Base-by-base conservation (phyloP, 2,329 filamentous ascomycete genomes). In the Myriosclerotinia scirpicola region DNA sequence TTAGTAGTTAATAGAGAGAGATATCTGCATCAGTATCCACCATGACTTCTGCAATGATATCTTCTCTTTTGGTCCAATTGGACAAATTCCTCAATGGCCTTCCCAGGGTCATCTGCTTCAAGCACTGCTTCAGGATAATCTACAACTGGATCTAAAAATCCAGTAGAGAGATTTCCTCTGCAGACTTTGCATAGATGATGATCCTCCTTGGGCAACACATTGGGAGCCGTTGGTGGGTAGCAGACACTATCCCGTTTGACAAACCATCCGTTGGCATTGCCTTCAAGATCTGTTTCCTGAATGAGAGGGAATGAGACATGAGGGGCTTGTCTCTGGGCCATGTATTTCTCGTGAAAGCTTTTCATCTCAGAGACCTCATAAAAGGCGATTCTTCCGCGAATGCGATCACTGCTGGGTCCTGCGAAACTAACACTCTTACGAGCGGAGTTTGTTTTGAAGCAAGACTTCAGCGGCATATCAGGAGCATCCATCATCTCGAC, bases 1-100 rank as follows among this genome's bases (percentile, higher is more conserved):
- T 65, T 54, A 65, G 64, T 65, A 60, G 22, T 65, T 38, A 26
- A 11, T 61, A 50, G n/a, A 36, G 46, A 59, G 58, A 61, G 56
- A 60, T 17, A 15, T 12, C 48, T 60, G 58, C 58, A 61, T n/a
- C 34, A 26, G 58, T 38, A 26, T 30, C 48, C 22, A 52, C 48
- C 48, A 52, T 52, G 48, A 52, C 22, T 30, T 52, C 5, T 30
- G 48, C 48, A 52, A 15, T 52, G 22, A 30, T 30, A 52, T 61
- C 58, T 36, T 38, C 44, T 50, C 26, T 38, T 20, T 61, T 50
- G 44, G 44, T 61, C 44, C n/a, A 50, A 50, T 30, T 36, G 3
- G 5, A 60, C 56, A 20, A 36, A 15, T 0, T 11, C 1, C 15
- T 0, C 0, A 6, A 61, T 34, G n/a, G 44, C 44, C n/a, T 5